Percentiles rank a stretch among this genome's conserved stretches.
phyloP scores from a whole-genome alignment of 495 filamentous ascomycete species.

The Podospora fimiseda region DNA sequence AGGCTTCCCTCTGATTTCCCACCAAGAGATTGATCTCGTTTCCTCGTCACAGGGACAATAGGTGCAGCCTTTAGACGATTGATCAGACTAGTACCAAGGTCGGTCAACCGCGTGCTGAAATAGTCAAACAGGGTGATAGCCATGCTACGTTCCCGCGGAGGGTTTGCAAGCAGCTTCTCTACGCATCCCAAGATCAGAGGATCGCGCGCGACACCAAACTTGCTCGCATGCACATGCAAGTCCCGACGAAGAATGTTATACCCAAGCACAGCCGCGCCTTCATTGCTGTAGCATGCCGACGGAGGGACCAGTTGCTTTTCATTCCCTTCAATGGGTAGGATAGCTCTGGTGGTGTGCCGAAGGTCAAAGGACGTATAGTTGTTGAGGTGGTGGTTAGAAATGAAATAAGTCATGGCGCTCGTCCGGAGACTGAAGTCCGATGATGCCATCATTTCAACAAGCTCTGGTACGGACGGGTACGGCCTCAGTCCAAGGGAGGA shows the following conservation, averaged over 20 bases:
- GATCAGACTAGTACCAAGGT: slow-evolving; percentile 57
- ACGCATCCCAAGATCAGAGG: slow-evolving; percentile 72
- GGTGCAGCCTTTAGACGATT: slow-evolving; percentile 52
- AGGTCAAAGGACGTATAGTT: slow-evolving; percentile 60
- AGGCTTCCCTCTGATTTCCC: slow-evolving; percentile 21
- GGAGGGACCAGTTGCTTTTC: slow-evolving; percentile 60
- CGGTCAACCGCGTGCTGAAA: slow-evolving; percentile 65
- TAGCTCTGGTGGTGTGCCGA: slow-evolving; percentile 50
- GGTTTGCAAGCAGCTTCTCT: slow-evolving; percentile 57
- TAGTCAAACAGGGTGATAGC: slow-evolving; percentile 74
- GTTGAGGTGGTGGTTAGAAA: slow-evolving; percentile 69
- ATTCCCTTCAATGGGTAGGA: slow-evolving; percentile 65
- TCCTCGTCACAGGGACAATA: slow-evolving; percentile 63
- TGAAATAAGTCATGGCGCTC: slow-evolving; percentile 73
- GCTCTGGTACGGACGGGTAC: slow-evolving; percentile 59
- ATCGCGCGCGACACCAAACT: slow-evolving; percentile 75
- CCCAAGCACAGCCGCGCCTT: slow-evolving; percentile 65
- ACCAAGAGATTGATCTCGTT: slow-evolving; percentile 16
- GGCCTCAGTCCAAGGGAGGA: slow-evolving; percentile 60
- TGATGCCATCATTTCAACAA: slow-evolving; percentile 71
- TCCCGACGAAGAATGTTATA: slow-evolving; percentile 69
- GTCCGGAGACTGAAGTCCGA: slow-evolving; percentile 51
- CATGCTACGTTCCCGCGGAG: slow-evolving; percentile 56
- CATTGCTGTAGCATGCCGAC: slow-evolving; percentile 74
- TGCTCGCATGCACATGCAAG: slow-evolving; percentile 65